Conservation (phyloP, 805 yeast species). For the Pichia eremophila region DNA sequence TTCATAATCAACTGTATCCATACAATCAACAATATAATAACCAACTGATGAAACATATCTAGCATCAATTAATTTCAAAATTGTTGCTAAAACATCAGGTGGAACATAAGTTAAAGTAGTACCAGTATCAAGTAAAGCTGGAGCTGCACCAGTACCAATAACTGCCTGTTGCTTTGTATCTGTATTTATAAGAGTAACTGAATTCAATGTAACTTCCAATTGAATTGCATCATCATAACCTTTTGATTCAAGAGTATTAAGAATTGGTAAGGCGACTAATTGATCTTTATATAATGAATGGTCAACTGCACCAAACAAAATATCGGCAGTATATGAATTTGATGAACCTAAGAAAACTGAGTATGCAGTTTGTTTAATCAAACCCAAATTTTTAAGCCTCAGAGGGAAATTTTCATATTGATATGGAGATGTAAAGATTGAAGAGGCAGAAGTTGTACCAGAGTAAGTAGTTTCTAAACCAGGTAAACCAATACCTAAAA, state of each 20-base stretch:
- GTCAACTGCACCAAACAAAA: slow-evolving; percentile 71
- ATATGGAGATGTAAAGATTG: slow-evolving; percentile 16
- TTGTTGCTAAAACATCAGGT: slow-evolving; percentile 15
- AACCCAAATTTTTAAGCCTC: slow-evolving; percentile 46
- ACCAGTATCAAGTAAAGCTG: slow-evolving; percentile 50
- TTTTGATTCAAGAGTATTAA: slow-evolving; percentile 30
- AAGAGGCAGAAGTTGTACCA: slow-evolving; percentile 15
- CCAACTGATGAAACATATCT: slow-evolving; percentile 32
- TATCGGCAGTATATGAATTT: slow-evolving; percentile 36
- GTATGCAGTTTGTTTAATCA: slow-evolving; percentile 44
- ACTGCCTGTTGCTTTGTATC: slow-evolving; percentile 10
- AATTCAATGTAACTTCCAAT: slow-evolving; percentile 39
- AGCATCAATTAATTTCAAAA: slow-evolving; percentile 30
- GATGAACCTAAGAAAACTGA: slow-evolving; percentile 48
- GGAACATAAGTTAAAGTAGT: slow-evolving; percentile 45
- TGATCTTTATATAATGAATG: slow-evolving; percentile 50
- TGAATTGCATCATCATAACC: slow-evolving; percentile 35
- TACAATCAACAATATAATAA: slow-evolving; percentile 40
- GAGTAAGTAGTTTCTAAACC: slow-evolving; percentile 54
- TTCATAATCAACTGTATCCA: slow-evolving; percentile 13
- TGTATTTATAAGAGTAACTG: slow-evolving; percentile 19
- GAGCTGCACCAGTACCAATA: slow-evolving; percentile 21
- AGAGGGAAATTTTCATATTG: slow-evolving; percentile 60
- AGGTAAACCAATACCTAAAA: slow-evolving; percentile 62
- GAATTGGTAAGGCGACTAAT: slow-evolving; percentile 39